Evolutionary conservation across 345 rosid genomes (phyloP).

Genomic region (Pugionium dolabratum): DNA sequence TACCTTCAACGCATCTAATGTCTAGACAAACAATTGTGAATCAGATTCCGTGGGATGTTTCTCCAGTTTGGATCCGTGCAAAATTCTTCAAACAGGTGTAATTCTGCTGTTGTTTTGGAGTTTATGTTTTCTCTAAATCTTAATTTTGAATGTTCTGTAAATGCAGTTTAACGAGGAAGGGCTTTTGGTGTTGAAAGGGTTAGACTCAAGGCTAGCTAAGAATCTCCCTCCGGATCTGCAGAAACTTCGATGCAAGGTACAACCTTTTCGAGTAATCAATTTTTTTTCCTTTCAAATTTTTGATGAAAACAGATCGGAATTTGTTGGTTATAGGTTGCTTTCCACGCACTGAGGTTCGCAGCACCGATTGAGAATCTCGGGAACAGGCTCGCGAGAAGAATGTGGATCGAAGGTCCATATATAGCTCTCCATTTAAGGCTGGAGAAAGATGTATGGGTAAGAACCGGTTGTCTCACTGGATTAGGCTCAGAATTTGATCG

Average conservation of each 20-base stretch:
- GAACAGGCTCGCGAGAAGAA: constrained; percentile 61
- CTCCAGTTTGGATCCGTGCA: constrained; percentile 74
- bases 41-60: constrained; percentile 59
- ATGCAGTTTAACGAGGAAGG: constrained; percentile 68
- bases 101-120: neutral
- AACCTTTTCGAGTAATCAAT: neutral
- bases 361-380: constrained; percentile 65
- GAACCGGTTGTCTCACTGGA: constrained; percentile 77
- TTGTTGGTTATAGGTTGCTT: constrained; percentile 55
- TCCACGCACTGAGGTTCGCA: constrained; percentile 65
- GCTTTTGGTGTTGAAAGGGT: constrained; percentile 59
- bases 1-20: constrained; percentile 70
- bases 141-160: neutral
- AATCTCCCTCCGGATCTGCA: constrained; percentile 70
- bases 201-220: constrained; percentile 70
- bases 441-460: constrained; percentile 78
- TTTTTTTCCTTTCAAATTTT: neutral
- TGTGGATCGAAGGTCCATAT: constrained; percentile 84
- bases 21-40: constrained; percentile 54
- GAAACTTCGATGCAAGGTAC: constrained; percentile 78
- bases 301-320: neutral
- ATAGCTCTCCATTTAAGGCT: constrained; percentile 69
- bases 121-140: neutral
- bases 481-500: constrained; percentile 57
- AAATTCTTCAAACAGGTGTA: constrained; percentile 56